Percentiles rank a stretch among this genome's conserved stretches.
Conservation (phyloP, 768 basidiomycete genomes). For the Podaxis pistillaris region DNA sequence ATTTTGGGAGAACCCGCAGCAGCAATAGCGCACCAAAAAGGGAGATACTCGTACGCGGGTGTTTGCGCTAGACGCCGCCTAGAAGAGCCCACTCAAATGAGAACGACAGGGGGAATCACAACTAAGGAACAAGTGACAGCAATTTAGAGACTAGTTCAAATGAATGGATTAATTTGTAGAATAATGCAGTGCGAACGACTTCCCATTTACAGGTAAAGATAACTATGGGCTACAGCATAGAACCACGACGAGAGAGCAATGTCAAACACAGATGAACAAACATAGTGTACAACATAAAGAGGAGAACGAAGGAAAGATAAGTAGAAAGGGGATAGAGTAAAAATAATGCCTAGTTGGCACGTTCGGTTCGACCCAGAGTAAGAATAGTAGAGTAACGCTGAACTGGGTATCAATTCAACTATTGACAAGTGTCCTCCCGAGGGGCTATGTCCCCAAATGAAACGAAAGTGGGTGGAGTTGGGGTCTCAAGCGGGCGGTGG, state of each 20-base stretch:
- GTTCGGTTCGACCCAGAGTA: conserved; percentile 4
- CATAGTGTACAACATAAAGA: background rate
- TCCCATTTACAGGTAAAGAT: background rate
- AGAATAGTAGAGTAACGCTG: background rate
- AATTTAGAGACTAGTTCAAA: background rate
- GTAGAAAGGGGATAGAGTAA: background rate
- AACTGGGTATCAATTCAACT: background rate
- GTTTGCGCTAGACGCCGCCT: background rate
- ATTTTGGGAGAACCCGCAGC: background rate
- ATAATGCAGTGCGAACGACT: background rate
- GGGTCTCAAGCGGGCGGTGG: background rate
- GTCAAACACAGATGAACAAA: background rate
- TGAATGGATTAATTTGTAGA: background rate
- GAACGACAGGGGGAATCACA: background rate
- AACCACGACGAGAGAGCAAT: background rate
- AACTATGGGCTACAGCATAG: conserved; percentile 7
- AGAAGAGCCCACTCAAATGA: background rate
- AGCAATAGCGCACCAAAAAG: background rate
- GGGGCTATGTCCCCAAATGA: background rate
- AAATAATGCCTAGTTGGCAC: conserved; percentile 2
- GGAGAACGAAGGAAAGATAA: conserved; percentile 1
- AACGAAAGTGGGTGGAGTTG: background rate
- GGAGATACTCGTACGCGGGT: background rate
- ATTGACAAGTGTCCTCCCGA: background rate
- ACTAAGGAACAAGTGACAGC: background rate